These are phyloP conservation scores for Pichia sp. DNA, from an alignment of 1,139 yeast species.

Conservation along the genomic window DNA sequence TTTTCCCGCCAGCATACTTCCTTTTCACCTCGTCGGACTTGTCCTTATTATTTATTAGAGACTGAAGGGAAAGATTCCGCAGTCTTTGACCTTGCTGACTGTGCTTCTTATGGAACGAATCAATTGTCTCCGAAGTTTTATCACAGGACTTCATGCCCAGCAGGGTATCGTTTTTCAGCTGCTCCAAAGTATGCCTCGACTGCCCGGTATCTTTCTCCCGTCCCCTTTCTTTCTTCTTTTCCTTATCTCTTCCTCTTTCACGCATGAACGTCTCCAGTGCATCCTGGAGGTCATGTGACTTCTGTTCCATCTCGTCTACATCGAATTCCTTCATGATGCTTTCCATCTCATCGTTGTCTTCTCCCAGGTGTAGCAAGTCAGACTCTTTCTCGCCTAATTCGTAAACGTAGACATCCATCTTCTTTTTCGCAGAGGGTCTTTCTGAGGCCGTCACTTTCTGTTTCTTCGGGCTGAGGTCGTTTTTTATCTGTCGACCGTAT, in stretches of 20 bases:
- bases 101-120: neutral
- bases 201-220: neutral
- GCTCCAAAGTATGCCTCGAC: neutral
- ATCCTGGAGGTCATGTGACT: neutral
- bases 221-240: neutral
- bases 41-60: slow-evolving; percentile 7
- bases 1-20: slow-evolving; percentile 20
- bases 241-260: neutral
- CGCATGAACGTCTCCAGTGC: neutral
- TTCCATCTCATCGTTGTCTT: slow-evolving; percentile 4
- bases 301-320: slow-evolving; percentile 4
- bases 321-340: slow-evolving; percentile 10
- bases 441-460: neutral
- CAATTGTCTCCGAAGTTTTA: neutral
- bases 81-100: neutral
- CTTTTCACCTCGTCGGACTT: slow-evolving; percentile 17
- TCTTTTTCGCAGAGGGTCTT: neutral
- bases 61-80: neutral
- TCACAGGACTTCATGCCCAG: neutral
- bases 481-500: neutral
- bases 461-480: neutral
- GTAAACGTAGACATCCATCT: neutral
- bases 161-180: neutral
- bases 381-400: neutral
- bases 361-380: neutral